Evolutionary conservation across 495 filamentous ascomycete species (phyloP).

Genomic region (Astrothelium macrocarpum): DNA sequence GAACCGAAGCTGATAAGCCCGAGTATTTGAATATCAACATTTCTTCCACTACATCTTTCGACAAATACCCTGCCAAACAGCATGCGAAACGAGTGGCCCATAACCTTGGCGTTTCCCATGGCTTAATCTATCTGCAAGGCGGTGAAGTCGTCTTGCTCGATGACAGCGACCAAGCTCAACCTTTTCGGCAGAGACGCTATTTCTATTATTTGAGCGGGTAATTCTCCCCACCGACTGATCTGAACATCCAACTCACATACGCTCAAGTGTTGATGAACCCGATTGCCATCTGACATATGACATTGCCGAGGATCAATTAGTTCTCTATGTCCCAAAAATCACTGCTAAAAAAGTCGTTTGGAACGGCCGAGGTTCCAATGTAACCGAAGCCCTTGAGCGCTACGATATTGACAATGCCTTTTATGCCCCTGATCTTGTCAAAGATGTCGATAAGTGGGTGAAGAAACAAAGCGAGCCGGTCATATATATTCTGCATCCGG

Average conservation of each 20-base stretch:
- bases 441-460: constrained; percentile 18
- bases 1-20: background rate
- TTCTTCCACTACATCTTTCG: constrained; percentile 4
- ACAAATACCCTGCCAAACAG: constrained; percentile 50
- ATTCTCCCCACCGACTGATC: background rate
- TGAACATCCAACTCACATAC: constrained; percentile 10
- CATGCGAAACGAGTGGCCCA: constrained; percentile 66
- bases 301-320: constrained; percentile 45
- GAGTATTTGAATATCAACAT: background rate
- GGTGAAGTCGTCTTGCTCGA: constrained; percentile 41
- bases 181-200: constrained; percentile 58
- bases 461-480: constrained; percentile 6
- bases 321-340: constrained; percentile 48
- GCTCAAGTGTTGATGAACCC: constrained; percentile 39
- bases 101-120: constrained; percentile 50
- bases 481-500: constrained; percentile 23
- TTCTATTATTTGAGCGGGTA: constrained; percentile 60
- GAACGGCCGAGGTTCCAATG: constrained; percentile 47
- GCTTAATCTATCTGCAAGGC: constrained; percentile 54
- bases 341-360: constrained; percentile 39
- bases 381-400: constrained; percentile 40
- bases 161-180: constrained; percentile 49
- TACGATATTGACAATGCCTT: constrained; percentile 39
- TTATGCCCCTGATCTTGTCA: constrained; percentile 12
- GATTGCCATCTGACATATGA: constrained; percentile 56